These are phyloP conservation scores for Fomitopsis serialis DNA, from an alignment of 768 basidiomycete species.

Conservation along the genomic window DNA sequence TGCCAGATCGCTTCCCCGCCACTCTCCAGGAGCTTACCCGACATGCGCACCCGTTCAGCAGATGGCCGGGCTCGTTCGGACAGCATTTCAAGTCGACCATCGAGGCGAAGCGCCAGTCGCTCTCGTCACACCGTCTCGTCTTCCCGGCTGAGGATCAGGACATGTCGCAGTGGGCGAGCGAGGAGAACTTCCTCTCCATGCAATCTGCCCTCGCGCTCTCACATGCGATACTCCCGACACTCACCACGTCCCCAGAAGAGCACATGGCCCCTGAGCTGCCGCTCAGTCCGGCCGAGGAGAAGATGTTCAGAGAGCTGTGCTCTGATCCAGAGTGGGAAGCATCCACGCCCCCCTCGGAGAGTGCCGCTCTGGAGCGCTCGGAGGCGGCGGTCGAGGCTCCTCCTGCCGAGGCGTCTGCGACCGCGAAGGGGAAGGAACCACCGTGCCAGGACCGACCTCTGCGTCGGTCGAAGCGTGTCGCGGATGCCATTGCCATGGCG, in stretches of 20 bases:
- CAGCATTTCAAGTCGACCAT: slow-evolving; percentile 53
- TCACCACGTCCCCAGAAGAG: slow-evolving; percentile 11
- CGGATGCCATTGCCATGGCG: slow-evolving; percentile 48
- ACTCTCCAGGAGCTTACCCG: slow-evolving; percentile 53
- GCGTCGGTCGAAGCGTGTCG: slow-evolving; percentile 66
- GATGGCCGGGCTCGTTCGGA: slow-evolving; percentile 54
- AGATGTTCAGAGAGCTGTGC: slow-evolving; percentile 65
- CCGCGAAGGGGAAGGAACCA: slow-evolving; percentile 5
- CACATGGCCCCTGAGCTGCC: slow-evolving; percentile 37
- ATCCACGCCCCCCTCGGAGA: slow-evolving; percentile 27
- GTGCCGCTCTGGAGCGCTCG: slow-evolving; percentile 33
- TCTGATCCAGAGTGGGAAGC: slow-evolving; percentile 24
- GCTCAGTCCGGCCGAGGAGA: slow-evolving; percentile 63
- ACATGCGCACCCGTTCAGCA: slow-evolving; percentile 33
- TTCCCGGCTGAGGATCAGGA: slow-evolving; percentile 16
- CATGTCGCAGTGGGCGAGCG: slow-evolving; percentile 19
- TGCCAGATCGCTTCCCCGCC: slow-evolving; percentile 58
- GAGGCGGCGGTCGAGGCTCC: slow-evolving; percentile 20
- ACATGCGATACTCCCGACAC: slow-evolving; percentile 1
- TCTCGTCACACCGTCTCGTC: slow-evolving; percentile 17
- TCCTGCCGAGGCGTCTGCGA: not conserved
- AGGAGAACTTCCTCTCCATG: slow-evolving; percentile 22
- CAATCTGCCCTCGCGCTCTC: slow-evolving; percentile 16
- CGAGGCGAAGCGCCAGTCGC: slow-evolving; percentile 31
- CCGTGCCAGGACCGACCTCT: slow-evolving; percentile 34